Base-by-base conservation (phyloP, 192 early-diverging fungal species). In the Rhizoclosmatium globosum region DNA sequence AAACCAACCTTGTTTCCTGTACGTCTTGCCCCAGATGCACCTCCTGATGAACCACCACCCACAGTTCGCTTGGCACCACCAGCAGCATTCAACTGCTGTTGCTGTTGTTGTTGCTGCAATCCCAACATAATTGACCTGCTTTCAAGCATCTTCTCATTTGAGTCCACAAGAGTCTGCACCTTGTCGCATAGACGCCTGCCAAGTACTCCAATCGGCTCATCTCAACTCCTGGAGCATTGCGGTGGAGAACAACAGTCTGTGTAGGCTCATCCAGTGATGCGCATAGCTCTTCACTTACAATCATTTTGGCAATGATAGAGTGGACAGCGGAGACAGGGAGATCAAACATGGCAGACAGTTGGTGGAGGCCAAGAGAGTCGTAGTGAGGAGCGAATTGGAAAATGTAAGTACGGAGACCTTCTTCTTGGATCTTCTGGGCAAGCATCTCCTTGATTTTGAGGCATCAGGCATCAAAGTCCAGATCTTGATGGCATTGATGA, bases 331-430 rank as follows among this genome's bases (percentile, higher is more conserved):
- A 39, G 13, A 85, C 65, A 21, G 92, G 84, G 58, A 99, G 87
- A 68, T 88, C 91, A 84, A 99, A 99, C 97, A 98, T 98, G 60
- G 83, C 77, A 15, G 92, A 85, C 42, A 99, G 91, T 73, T 94
- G 92, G 3, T 89, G 88, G 65, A 99, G 85, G 42, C 93, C 92
- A 61, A 99, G 82, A 1, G 96, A 93, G 64, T 95, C 93, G 85
- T 97, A 98, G 87, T 94, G 92, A 11, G 93, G 91, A 41, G 95
- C 89, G 86, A 94, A 96, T 45, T 94, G 92, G 84, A 99, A 98
- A 76, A 99, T 85, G 85, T 96, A 99, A 42, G 97, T 98, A 74
- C 96, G 95, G 71, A 99, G 90, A 41, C 93, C 95, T 84, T 97
- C 96, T 82, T 97, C 92, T 85, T 99, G 94, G 84, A 99, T 98